Evolutionary conservation across 2,329 filamentous ascomycete genomes (phyloP), one percentile per base, ranked within the genome.

Genomic region (Endoconidiophora laricicola): DNA sequence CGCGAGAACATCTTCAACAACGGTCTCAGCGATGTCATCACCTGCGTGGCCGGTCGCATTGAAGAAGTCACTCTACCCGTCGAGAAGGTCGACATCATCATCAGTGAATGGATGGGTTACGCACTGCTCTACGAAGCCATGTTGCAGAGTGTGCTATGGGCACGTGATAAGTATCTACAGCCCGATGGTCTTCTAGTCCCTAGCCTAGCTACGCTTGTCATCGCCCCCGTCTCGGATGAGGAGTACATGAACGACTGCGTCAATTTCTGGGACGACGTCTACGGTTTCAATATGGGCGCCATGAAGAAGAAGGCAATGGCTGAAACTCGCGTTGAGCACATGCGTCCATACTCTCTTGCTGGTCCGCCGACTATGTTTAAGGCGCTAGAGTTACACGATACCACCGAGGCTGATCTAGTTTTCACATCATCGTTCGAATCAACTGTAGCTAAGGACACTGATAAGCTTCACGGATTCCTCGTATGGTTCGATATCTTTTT

Each of bases 101-200:
- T 96, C 54, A 93, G 85, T 53, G 88, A 96, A 64, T 96, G 88
- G 88, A 96, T 96, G 88, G 88, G 88, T 26, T 96, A 96, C 62
- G 85, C 81, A 56, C 73, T 95, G 16, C 73, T 95, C 4, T 96
- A 93, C 63, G 88, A 96, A 66, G 86, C 87, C 50, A 96, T 96
- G 88, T 78, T 96, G 24, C 86, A 91, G 56, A 93, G 86, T 45
- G 86, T 96, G 20, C 73, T 96, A 46, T 90, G 79, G 60, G 90
- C 90, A 41, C 76, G 88, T 54, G 88, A 96, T 65, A 79, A 77
- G 57, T 95, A 94, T 63, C 77, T 96, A 22, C 79, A 76, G 53
- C 76, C 81, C 1, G 81, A 78, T 50, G 88, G 88, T 14, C 70
- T 95, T 48, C 79, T 96, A 68, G 83, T 91, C 2, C 90, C 90